Conservation (phyloP, 2,329 filamentous ascomycete species). For the Meredithiella fracta region DNA sequence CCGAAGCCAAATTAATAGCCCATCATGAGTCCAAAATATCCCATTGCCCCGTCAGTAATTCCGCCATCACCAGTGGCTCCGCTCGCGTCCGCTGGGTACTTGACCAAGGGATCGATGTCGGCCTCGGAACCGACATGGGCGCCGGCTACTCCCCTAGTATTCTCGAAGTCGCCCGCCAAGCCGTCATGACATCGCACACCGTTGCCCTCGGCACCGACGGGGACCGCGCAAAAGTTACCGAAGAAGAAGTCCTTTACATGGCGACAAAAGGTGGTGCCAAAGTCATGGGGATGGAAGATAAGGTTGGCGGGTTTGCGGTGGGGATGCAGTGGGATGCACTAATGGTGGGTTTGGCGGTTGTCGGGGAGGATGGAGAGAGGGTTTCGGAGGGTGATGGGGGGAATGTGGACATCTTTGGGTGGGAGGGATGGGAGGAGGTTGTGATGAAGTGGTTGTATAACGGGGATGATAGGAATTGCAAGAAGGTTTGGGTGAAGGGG, state of each 20-base stretch:
- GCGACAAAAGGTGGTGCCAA: constrained; percentile 76
- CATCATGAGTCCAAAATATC: constrained; percentile 47
- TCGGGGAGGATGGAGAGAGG: constrained; percentile 26
- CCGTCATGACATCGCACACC: constrained; percentile 60
- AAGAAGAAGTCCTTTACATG: constrained; percentile 73
- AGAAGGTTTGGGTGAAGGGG: constrained; percentile 77
- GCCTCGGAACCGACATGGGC: constrained; percentile 78
- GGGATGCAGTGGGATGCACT: constrained; percentile 89
- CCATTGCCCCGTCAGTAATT: constrained; percentile 82
- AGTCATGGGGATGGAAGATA: constrained; percentile 56
- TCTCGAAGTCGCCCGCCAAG: constrained; percentile 68
- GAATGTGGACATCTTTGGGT: constrained; percentile 77
- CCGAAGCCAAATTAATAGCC: constrained; percentile 50
- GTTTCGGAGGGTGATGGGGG: constrained; percentile 28
- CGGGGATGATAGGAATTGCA: constrained; percentile 83
- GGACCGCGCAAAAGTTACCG: constrained; percentile 50
- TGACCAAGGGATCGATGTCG: constrained; percentile 58
- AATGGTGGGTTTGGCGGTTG: constrained; percentile 47
- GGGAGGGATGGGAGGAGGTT: constrained; percentile 73
- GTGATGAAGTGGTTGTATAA: constrained; percentile 90
- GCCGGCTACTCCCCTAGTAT: constrained; percentile 75
- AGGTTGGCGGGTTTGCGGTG: constrained; percentile 64
- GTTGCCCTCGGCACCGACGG: constrained; percentile 36
- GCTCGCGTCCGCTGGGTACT: constrained; percentile 61
- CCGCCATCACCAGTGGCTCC: constrained; percentile 61